Evolutionary conservation across 176 grass and related monocot genomes (phyloP).

Genomic region (Pontederia crassipes): DNA sequence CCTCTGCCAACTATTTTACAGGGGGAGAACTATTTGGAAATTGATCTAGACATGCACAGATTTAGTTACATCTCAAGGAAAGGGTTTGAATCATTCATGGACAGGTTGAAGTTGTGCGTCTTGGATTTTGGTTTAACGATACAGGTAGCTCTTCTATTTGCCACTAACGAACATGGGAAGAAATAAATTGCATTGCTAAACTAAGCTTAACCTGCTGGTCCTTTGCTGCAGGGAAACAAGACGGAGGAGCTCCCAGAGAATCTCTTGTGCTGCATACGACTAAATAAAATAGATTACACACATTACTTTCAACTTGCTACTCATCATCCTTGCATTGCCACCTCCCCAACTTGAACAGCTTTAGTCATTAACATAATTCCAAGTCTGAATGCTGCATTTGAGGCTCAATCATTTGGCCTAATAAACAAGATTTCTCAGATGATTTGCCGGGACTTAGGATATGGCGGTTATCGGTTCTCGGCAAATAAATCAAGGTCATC

Average conservation of each 20-base stretch:
- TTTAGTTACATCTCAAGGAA: constrained; percentile 20
- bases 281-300: constrained; percentile 16
- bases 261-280: constrained; percentile 4
- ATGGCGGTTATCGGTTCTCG: no score
- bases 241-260: constrained; percentile 13
- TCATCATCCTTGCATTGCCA: background rate
- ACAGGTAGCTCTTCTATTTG: constrained; percentile 3
- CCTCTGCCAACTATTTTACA: background rate
- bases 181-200: background rate
- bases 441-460: no score
- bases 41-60: constrained; percentile 20
- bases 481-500: no score
- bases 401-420: no score
- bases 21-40: constrained; percentile 18
- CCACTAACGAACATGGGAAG: background rate
- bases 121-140: constrained; percentile 16
- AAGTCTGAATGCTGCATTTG: no score
- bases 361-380: no score
- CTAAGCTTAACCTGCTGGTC: background rate
- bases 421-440: no score
- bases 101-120: constrained; percentile 11
- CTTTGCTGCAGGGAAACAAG: constrained; percentile 6
- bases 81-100: constrained; percentile 16
- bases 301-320: constrained; percentile 5
- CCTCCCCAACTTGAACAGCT: no score